Evolutionary conservation across 805 yeast species (phyloP), one percentile per base, ranked within the genome.

Genomic region (Suhomyces emberorum): DNA sequence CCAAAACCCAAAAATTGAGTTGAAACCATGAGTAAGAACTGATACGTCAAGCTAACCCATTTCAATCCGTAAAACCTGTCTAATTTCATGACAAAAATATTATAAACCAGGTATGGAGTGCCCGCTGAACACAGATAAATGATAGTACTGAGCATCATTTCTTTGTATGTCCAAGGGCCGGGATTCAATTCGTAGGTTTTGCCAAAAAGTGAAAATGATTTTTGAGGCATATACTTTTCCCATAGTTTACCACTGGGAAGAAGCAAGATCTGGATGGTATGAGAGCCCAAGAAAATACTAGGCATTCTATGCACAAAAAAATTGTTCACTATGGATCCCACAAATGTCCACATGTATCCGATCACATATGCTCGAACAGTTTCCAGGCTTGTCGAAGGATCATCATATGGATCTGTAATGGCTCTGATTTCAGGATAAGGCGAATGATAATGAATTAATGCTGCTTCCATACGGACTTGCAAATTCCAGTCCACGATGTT

Each of bases 371-470:
- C 76, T 33, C 84, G 63, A 36, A 75, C 44, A 6, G 83, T 77
- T 41, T 75, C 79, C 25, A 65, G 69, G 0, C 77, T 75, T 24
- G 70, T 43, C 2, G 45, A 32, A 1, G 72, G 71, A 41, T 79
- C 81, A 45, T 79, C 84, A 34, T 47, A 61, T 9, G 79, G 73
- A 12, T 77, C 79, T n/a, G 78, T 78, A 14, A 81, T 73, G 7
- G 85, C 79, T 25, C 86, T 59, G 10, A 81, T 81, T 48, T 81
- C 86, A 1, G 84, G 81, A 43, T 78, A 79, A 4, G 83, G 83
- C 4, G 81, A 73, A 50, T 67, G 70, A 44, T 40, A 63, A 12
- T 59, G 61, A 14, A 59, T 59, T 28, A 74, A 49, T 20, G 64
- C 68, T 4, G 77, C 77, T 39, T 71, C 70, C 21, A 66, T 51